These are phyloP conservation scores for Trichoderma afroharzianum DNA, from an alignment of 2,329 filamentous ascomycete species.

Conservation along the genomic window DNA sequence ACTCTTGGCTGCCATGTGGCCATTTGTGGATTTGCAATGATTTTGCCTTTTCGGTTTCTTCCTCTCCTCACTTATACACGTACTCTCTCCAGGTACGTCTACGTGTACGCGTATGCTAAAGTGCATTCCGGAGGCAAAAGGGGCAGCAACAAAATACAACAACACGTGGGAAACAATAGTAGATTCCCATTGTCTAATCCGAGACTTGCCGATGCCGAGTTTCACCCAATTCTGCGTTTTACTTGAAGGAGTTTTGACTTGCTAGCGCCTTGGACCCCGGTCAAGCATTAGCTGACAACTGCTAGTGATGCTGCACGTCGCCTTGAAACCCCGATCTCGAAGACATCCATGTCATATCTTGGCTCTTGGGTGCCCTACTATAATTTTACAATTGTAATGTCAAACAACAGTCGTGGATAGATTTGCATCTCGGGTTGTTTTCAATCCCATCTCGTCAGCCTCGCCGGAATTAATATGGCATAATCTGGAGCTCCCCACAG, in stretches of 20 bases:
- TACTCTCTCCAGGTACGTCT: neutral
- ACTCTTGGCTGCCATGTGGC: slow-evolving; percentile 7
- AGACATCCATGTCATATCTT: neutral
- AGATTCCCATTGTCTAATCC: neutral
- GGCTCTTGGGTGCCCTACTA: neutral
- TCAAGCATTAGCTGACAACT: neutral
- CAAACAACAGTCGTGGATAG: neutral
- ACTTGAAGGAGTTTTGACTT: neutral
- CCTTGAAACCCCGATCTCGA: neutral
- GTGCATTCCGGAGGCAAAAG: neutral
- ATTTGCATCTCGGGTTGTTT: neutral
- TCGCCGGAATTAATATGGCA: neutral
- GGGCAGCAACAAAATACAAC: neutral
- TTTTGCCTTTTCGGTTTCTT: neutral
- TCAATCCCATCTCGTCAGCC: neutral
- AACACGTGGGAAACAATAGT: slow-evolving; percentile 1
- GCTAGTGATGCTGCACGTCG: neutral
- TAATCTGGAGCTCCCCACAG: neutral
- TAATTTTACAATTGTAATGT: neutral
- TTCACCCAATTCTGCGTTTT: neutral
- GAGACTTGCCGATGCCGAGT: neutral
- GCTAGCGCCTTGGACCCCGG: neutral
- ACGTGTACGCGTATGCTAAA: neutral
- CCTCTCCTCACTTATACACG: neutral
- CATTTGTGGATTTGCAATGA: neutral